phyloP scores from a whole-genome alignment of 2,329 filamentous ascomycete species.

The Botrytis tulipae region DNA sequence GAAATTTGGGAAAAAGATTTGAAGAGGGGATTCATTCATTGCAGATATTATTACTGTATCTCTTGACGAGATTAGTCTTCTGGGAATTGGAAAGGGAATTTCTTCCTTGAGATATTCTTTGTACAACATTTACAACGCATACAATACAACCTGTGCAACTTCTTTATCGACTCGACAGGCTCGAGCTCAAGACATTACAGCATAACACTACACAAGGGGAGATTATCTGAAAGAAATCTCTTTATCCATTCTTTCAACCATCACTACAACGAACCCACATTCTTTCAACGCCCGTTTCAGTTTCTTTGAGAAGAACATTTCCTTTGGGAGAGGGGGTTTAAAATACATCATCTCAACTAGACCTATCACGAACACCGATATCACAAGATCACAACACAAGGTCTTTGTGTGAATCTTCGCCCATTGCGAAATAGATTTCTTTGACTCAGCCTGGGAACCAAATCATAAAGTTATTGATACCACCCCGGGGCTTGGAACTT shows the following conservation, averaged over 20 bases:
- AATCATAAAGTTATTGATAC: slow-evolving; percentile 5
- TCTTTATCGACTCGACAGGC: background rate
- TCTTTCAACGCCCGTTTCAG: background rate
- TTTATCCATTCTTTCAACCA: background rate
- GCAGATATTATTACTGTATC: background rate
- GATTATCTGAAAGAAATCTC: background rate
- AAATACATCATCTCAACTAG: background rate
- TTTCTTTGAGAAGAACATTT: background rate
- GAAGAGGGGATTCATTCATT: background rate
- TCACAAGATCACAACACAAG: background rate
- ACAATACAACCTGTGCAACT: background rate
- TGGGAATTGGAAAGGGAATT: background rate
- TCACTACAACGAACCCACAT: background rate
- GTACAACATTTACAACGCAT: background rate
- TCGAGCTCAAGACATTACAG: background rate
- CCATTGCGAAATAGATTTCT: background rate
- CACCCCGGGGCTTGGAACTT: background rate
- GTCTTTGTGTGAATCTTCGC: background rate
- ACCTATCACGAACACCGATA: background rate
- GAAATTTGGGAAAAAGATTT: background rate
- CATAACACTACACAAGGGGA: background rate
- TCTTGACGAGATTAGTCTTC: background rate
- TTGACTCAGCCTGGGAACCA: background rate
- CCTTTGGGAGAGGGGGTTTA: background rate
- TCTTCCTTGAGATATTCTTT: background rate